Percentiles rank a stretch among this genome's conserved stretches.
Conservation (phyloP, 257 asterid genomes). For the Nicotiana sylvestris region DNA sequence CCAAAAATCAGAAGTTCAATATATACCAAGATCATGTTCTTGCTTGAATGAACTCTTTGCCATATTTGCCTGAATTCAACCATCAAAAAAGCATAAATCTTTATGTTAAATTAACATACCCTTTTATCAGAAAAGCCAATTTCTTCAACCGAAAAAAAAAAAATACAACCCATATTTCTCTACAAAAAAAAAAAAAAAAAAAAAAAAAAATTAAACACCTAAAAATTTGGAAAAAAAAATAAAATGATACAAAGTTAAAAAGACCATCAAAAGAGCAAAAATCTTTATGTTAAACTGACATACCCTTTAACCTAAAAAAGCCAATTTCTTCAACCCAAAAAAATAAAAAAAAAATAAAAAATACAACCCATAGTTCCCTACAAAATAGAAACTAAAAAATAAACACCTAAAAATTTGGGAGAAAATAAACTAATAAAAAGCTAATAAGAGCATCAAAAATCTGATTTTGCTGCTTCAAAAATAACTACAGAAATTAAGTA, state of each 20-base stretch:
- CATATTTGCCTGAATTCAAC: conserved; percentile 15
- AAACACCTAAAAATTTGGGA: background rate
- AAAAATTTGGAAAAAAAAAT: background rate
- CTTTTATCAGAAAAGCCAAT: background rate
- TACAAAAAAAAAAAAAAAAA: background rate
- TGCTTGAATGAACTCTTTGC: conserved; percentile 31
- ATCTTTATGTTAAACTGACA: too few species aligned
- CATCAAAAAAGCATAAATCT: background rate
- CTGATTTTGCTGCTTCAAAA: background rate
- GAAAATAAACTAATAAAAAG: background rate
- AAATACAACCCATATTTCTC: background rate
- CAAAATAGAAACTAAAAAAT: background rate
- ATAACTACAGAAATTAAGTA: background rate
- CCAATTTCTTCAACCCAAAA: too few species aligned
- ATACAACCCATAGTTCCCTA: background rate
- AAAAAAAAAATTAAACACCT: background rate
- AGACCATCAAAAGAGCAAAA: background rate
- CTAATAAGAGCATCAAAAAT: background rate
- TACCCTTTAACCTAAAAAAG: too few species aligned
- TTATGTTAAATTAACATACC: background rate
- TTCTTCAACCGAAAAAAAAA: background rate
- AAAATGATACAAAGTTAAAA: background rate
- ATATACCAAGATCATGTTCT: conserved; percentile 28
- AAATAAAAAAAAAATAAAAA: too few species aligned
- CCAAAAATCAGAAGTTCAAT: background rate